A percentile compares a stretch with the other conserved stretches of the same genome.
Conservation (phyloP, 139 green algal species). For the Edaphochlamys debaryana region DNA sequence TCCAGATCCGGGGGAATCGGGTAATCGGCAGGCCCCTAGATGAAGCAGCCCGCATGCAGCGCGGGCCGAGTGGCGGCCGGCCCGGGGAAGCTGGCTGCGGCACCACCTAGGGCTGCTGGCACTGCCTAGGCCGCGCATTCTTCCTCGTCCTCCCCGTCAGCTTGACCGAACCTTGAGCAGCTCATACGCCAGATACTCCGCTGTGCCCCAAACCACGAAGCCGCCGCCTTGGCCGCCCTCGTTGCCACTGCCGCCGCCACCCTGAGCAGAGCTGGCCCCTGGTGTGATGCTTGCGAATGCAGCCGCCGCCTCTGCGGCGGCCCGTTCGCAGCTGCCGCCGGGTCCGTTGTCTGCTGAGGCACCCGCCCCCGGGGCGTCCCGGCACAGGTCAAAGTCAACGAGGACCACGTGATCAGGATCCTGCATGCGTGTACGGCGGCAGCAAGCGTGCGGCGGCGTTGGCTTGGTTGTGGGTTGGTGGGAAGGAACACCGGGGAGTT, state of each 20-base stretch:
- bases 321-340: neutral
- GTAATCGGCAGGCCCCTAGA: too few relatives aligned
- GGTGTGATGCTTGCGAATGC: neutral
- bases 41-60: too few relatives aligned
- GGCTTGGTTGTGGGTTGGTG: too few relatives aligned
- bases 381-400: constrained; percentile 13
- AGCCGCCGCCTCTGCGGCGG: neutral
- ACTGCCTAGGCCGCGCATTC: too few relatives aligned
- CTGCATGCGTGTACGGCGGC: neutral
- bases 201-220: constrained; percentile 19
- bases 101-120: too few relatives aligned
- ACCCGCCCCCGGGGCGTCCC: neutral
- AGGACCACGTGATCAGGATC: neutral
- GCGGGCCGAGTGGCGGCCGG: too few relatives aligned
- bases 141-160: too few relatives aligned
- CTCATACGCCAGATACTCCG: constrained; percentile 31
- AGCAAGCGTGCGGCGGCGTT: too few relatives aligned
- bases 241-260: neutral
- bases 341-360: neutral
- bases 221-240: neutral
- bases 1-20: too few relatives aligned
- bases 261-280: neutral
- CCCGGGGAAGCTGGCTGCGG: too few relatives aligned
- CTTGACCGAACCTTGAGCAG: neutral
- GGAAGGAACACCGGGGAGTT: too few relatives aligned